Evolutionary conservation across 306 rosid species (phyloP).

Genomic region (Alnus glutinosa): DNA sequence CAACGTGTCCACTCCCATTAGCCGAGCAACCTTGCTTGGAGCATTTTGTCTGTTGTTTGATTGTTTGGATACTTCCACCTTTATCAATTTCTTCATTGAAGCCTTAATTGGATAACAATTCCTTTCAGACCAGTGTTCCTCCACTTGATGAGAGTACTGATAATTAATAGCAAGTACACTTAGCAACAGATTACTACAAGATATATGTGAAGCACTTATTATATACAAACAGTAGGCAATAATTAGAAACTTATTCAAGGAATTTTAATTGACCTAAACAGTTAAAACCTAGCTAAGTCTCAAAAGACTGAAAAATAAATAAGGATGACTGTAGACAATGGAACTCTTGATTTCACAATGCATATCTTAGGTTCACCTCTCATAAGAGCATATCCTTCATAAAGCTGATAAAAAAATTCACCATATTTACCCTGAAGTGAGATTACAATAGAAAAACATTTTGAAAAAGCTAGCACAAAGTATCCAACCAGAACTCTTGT

Average conservation of each 20-base stretch:
- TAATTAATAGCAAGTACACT: constrained; percentile 35
- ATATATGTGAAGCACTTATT: constrained; percentile 8
- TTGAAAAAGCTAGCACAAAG: constrained; percentile 10
- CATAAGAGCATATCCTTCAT: background rate
- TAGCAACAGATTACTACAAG: constrained; percentile 12
- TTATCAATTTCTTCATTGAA: constrained; percentile 87
- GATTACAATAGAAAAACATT: constrained; percentile 7
- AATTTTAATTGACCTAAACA: too few relatives aligned
- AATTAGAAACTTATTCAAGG: background rate
- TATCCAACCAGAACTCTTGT: background rate
- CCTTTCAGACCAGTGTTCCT: constrained; percentile 58
- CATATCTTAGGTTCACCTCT: too few relatives aligned
- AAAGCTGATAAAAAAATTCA: background rate
- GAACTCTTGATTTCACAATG: too few relatives aligned
- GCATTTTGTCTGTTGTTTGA: constrained; percentile 58
- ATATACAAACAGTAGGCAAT: background rate
- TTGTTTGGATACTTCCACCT: constrained; percentile 67
- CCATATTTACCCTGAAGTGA: background rate
- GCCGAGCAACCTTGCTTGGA: constrained; percentile 92
- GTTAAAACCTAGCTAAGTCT: too few relatives aligned
- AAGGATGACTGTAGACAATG: too few relatives aligned
- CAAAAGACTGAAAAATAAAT: too few relatives aligned
- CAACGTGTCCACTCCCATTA: constrained; percentile 88
- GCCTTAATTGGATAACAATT: constrained; percentile 48
- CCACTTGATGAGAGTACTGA: constrained; percentile 51